A percentile compares a stretch with the other conserved stretches of the same genome.
phyloP scores from a whole-genome alignment of 495 filamentous ascomycete species.

The Pseudevernia furfuracea region DNA sequence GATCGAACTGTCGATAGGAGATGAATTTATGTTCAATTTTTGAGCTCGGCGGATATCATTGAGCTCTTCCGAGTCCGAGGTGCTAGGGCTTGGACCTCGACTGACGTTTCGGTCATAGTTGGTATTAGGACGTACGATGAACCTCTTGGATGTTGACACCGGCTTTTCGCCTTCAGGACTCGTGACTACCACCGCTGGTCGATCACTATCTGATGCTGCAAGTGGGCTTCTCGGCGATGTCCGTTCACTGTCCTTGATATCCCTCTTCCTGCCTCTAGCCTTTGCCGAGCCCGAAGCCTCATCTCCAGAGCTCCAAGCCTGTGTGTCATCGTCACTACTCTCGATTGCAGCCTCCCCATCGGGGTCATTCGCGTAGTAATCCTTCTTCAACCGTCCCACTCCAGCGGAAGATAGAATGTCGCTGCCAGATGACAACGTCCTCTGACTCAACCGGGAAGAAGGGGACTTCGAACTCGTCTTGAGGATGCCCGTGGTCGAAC shows the following conservation, averaged over 20 bases:
- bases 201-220: constrained; percentile 21
- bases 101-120: constrained; percentile 67
- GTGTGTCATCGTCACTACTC: constrained; percentile 43
- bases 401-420: constrained; percentile 31
- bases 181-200: constrained; percentile 57
- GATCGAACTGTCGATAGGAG: constrained; percentile 62
- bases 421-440: constrained; percentile 53
- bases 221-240: constrained; percentile 16
- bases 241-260: not conserved
- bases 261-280: constrained; percentile 30
- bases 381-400: constrained; percentile 63
- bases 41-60: constrained; percentile 81
- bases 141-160: constrained; percentile 42
- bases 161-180: constrained; percentile 50
- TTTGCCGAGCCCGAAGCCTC: constrained; percentile 33
- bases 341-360: constrained; percentile 46
- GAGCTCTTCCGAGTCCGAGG: constrained; percentile 81
- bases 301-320: constrained; percentile 41
- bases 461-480: constrained; percentile 59
- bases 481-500: constrained; percentile 41
- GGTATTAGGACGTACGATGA: constrained; percentile 70
- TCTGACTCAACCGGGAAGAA: constrained; percentile 42
- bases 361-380: constrained; percentile 55
- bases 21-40: constrained; percentile 69
- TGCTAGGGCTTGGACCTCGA: constrained; percentile 65